phyloP scores from a whole-genome alignment of 2,329 filamentous ascomycete species.

The Cryphonectria parasitica region DNA sequence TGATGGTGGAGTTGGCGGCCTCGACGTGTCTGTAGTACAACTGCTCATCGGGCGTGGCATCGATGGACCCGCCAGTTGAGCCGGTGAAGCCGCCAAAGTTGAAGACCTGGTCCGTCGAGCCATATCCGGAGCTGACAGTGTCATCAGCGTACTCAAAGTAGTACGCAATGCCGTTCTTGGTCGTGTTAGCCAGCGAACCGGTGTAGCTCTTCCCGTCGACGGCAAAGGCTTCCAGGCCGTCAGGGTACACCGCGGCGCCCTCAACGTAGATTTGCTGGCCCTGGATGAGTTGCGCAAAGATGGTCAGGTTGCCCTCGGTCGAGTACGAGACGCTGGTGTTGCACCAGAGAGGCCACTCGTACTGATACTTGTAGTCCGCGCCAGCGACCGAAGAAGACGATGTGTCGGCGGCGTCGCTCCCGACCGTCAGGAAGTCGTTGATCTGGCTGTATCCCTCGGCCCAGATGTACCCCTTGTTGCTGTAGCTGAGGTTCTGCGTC shows the following conservation, averaged over 20 bases:
- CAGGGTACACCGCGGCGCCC: conserved; percentile 55
- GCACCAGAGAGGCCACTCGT: conserved; percentile 64
- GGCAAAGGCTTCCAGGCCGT: conserved; percentile 61
- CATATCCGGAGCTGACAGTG: conserved; percentile 54
- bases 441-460: conserved; percentile 47
- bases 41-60: conserved; percentile 39
- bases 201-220: conserved; percentile 26
- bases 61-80: conserved; percentile 28
- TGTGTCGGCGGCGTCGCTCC: conserved; percentile 35
- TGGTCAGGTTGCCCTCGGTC: conserved; percentile 49
- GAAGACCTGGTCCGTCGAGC: conserved; percentile 61
- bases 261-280: conserved; percentile 43
- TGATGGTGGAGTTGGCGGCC: conserved; percentile 57
- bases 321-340: conserved; percentile 53
- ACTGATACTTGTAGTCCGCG: conserved; percentile 43
- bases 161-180: conserved; percentile 59
- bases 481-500: conserved; percentile 61
- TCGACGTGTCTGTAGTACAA: conserved; percentile 63
- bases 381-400: conserved; percentile 9
- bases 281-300: conserved; percentile 48
- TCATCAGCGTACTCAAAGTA: conserved; percentile 55
- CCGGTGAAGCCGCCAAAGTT: conserved; percentile 51
- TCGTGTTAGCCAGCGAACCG: conserved; percentile 52
- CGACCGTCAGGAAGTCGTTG: conserved; percentile 39
- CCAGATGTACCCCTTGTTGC: conserved; percentile 53